Evolutionary conservation across 805 yeast species (phyloP).

Genomic region (Yamadazyma phyllophila): DNA sequence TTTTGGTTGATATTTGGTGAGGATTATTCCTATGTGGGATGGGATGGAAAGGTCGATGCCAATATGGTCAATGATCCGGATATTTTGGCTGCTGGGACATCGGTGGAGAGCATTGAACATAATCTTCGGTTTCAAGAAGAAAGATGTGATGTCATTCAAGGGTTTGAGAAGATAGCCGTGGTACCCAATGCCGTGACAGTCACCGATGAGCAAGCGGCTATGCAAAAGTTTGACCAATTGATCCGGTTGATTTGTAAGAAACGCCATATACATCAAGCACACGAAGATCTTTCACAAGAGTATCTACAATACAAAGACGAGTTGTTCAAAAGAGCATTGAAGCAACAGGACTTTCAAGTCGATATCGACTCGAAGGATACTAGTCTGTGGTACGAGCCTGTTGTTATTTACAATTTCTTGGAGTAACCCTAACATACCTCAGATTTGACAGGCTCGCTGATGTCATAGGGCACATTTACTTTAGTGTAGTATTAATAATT

Average conservation of each 20-base stretch:
- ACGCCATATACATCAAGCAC: neutral
- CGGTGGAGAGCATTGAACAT: slow-evolving; percentile 23
- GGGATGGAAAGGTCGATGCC: slow-evolving; percentile 15
- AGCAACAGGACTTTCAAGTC: slow-evolving; percentile 7
- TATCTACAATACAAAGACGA: slow-evolving; percentile 11
- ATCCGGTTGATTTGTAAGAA: slow-evolving; percentile 8
- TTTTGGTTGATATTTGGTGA: slow-evolving; percentile 14
- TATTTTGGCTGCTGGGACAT: slow-evolving; percentile 23
- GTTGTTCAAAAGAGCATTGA: slow-evolving; percentile 5
- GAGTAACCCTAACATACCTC: neutral
- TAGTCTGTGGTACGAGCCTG: slow-evolving; percentile 6
- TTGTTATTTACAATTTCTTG: slow-evolving; percentile 10
- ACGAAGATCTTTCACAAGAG: slow-evolving; percentile 1
- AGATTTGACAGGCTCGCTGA: no score
- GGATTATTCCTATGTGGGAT: slow-evolving; percentile 12
- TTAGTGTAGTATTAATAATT: neutral
- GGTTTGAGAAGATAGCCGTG: slow-evolving; percentile 17
- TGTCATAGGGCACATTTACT: neutral
- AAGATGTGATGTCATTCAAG: slow-evolving; percentile 24
- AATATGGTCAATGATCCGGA: slow-evolving; percentile 17
- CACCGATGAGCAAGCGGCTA: slow-evolving; percentile 3
- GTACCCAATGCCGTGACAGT: slow-evolving; percentile 7
- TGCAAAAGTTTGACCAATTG: slow-evolving; percentile 9
- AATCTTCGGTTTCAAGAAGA: slow-evolving; percentile 25
- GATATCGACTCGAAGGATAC: neutral